phyloP scores from a whole-genome alignment of 805 yeast species.

The Kuraishia piskuri region DNA sequence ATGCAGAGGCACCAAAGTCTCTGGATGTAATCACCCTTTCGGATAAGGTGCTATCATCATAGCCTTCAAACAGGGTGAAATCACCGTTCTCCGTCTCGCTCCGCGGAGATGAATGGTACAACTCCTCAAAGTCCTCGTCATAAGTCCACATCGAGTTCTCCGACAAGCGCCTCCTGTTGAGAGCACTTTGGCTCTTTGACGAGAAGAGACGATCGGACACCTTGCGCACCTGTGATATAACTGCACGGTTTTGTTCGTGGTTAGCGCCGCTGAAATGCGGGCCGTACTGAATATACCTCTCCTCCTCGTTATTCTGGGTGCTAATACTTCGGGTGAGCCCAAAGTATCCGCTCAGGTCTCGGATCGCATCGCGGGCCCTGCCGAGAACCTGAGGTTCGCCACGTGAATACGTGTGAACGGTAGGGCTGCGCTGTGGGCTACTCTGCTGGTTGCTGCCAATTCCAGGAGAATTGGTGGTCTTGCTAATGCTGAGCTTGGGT shows the following conservation, averaged over 20 bases:
- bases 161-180: not conserved
- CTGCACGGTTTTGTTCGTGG: no score
- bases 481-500: not conserved
- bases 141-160: conserved; percentile 1
- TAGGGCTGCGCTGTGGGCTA: not conserved
- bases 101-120: not conserved
- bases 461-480: not conserved
- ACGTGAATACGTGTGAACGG: not conserved
- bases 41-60: not conserved
- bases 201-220: conserved; percentile 3
- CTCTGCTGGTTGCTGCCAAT: not conserved
- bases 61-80: not conserved
- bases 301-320: not conserved
- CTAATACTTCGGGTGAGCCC: not conserved
- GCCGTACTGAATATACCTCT: no score
- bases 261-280: no score
- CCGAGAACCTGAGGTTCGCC: not conserved
- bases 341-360: not conserved
- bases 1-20: not conserved
- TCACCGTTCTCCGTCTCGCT: not conserved
- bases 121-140: conserved; percentile 1
- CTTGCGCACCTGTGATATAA: conserved; percentile 4
- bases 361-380: not conserved
- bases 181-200: not conserved
- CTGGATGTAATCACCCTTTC: not conserved